Conservation (phyloP, 163 green algal genomes). For the Chlamydomonas reinhardtii region DNA sequence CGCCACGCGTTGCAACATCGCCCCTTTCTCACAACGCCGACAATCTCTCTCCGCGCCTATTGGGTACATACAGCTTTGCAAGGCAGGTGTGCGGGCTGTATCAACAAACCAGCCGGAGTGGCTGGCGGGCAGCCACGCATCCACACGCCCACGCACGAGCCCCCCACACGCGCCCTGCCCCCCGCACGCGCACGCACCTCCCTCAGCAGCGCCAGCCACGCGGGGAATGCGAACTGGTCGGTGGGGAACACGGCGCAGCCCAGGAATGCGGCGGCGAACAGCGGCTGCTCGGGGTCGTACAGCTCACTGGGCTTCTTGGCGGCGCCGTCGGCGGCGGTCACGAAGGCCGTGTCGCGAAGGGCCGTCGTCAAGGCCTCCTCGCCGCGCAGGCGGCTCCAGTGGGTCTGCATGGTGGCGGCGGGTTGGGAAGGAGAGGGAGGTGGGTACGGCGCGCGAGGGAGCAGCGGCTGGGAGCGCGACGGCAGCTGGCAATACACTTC, state of each 20-base stretch:
- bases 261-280: constrained; percentile 52
- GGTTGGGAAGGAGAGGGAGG: not conserved
- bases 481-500: too few relatives aligned
- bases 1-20: too few relatives aligned
- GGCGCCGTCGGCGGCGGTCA: constrained; percentile 40
- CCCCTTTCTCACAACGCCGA: too few relatives aligned
- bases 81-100: too few relatives aligned
- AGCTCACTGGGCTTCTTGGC: constrained; percentile 36
- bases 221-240: constrained; percentile 54
- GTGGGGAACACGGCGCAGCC: constrained; percentile 58
- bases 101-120: too few relatives aligned
- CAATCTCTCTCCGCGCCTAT: too few relatives aligned
- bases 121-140: too few relatives aligned
- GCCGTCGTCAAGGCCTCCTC: constrained; percentile 43
- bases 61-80: too few relatives aligned
- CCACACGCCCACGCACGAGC: too few relatives aligned
- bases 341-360: constrained; percentile 56
- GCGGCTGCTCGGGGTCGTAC: constrained; percentile 56
- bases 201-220: constrained; percentile 67
- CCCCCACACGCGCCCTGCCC: too few relatives aligned
- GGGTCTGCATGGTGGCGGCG: not conserved
- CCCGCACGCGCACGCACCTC: not conserved
- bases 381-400: constrained; percentile 48
- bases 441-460: not conserved
- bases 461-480: too few relatives aligned